These are phyloP conservation scores for Alternaria gaisen DNA, from an alignment of 2,329 filamentous ascomycete species.

Conservation along the genomic window DNA sequence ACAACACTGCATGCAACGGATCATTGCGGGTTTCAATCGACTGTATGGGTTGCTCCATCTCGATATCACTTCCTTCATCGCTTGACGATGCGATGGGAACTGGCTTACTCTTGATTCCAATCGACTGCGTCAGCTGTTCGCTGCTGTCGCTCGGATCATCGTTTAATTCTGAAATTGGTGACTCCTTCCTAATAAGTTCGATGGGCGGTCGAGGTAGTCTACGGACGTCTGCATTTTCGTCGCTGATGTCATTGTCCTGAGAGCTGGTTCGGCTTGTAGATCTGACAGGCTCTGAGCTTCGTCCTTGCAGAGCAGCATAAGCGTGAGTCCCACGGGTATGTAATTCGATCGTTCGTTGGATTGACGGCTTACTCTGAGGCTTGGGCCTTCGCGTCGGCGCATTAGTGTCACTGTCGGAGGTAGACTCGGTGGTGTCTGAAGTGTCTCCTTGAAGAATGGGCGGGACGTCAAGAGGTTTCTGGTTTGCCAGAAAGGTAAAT, in stretches of 20 bases:
- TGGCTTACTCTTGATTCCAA: neutral
- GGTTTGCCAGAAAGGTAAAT: conserved; percentile 29
- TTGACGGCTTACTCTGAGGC: conserved; percentile 6
- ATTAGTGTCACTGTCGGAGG: conserved; percentile 8
- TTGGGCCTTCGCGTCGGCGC: neutral
- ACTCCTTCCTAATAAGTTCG: neutral
- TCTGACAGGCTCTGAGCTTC: conserved; percentile 1
- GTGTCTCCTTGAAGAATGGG: neutral
- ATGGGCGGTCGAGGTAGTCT: conserved; percentile 6
- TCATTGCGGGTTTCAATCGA: neutral
- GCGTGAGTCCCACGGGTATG: conserved; percentile 27
- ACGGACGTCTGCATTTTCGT: neutral
- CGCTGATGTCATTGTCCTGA: conserved; percentile 10
- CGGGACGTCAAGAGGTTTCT: conserved; percentile 14
- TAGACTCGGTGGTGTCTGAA: neutral
- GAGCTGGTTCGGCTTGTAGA: neutral
- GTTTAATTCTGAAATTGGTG: neutral
- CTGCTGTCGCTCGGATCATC: neutral
- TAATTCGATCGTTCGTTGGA: conserved; percentile 24
- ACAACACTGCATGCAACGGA: neutral
- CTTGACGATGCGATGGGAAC: neutral
- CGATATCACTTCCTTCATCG: neutral
- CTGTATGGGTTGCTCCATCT: neutral
- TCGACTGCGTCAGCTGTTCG: conserved; percentile 9
- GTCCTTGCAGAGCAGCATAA: conserved; percentile 36